Percentiles rank a stretch among this genome's conserved stretches.
Conservation (phyloP, 495 filamentous ascomycete genomes). For the Letharia columbiana region DNA sequence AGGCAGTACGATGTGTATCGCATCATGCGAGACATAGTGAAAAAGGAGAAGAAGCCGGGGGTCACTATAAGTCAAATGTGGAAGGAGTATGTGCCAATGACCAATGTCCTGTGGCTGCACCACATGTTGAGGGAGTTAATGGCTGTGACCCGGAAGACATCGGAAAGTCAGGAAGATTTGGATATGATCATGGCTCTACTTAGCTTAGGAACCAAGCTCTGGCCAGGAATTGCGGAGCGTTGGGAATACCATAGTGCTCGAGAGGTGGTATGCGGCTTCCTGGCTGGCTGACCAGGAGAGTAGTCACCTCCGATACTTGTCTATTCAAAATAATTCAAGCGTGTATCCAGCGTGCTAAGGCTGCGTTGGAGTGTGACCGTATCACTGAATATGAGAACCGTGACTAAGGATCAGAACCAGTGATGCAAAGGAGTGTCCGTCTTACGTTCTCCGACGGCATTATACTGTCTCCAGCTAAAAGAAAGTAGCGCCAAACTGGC, state of each 20-base stretch:
- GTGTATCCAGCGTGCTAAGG: not conserved
- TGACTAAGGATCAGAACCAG: not conserved
- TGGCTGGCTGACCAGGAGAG: not conserved
- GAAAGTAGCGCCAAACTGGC: not conserved
- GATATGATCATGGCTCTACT: not conserved
- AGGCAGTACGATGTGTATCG: conserved; percentile 24
- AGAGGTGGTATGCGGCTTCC: not conserved
- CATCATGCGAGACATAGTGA: conserved; percentile 30
- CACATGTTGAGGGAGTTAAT: conserved; percentile 42
- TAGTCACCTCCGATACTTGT: not conserved
- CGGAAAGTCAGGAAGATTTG: not conserved
- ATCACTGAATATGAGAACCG: too few species aligned
- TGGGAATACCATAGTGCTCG: not conserved
- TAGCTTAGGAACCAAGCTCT: not conserved
- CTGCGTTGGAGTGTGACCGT: not conserved
- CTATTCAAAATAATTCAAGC: not conserved
- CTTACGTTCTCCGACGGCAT: not conserved
- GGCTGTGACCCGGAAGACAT: conserved; percentile 10
- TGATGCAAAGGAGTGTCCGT: not conserved
- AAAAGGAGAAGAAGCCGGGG: conserved; percentile 23
- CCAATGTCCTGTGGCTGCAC: conserved; percentile 45
- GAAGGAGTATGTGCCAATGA: conserved; percentile 39
- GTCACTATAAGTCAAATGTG: conserved; percentile 23
- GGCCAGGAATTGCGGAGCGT: not conserved
- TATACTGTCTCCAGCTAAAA: not conserved